Conservation (phyloP, 1,284 basidiomycete species). For the Polyporus tsugae region DNA sequence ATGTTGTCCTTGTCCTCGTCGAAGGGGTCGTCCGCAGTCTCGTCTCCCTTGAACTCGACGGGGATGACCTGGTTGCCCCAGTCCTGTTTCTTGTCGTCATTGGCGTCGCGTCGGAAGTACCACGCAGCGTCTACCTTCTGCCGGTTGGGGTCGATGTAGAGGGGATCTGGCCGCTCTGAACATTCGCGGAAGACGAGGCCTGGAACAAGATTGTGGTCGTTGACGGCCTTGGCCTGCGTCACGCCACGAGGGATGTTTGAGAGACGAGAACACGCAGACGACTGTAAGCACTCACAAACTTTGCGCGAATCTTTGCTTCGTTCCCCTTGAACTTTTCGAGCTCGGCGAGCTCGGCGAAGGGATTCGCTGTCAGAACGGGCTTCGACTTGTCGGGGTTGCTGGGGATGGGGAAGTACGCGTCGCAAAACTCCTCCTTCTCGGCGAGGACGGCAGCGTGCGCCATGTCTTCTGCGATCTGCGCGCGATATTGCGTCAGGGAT, state of each 20-base stretch:
- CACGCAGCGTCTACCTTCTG: neutral
- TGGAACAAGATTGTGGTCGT: neutral
- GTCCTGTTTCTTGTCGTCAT: neutral
- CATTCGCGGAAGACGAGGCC: neutral
- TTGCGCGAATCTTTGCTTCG: neutral
- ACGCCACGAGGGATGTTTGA: neutral
- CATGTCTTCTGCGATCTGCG: neutral
- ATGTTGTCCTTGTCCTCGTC: neutral
- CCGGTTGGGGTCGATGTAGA: neutral
- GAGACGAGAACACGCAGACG: neutral
- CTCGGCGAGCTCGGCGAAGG: neutral
- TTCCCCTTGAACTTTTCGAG: neutral
- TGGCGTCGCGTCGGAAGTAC: neutral
- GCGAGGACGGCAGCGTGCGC: constrained; percentile 1
- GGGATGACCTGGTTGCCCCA: constrained; percentile 5
- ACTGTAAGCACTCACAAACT: neutral
- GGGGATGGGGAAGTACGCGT: neutral
- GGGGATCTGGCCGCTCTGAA: neutral
- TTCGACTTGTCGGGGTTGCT: neutral
- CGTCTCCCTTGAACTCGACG: constrained; percentile 10
- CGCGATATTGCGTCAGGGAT: neutral
- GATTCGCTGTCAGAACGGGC: neutral
- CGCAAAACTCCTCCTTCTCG: neutral
- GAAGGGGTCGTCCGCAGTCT: neutral
- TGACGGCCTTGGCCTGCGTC: neutral